phyloP scores from a whole-genome alignment of 768 basidiomycete genomes.

The Rhizopogon salebrosus region DNA sequence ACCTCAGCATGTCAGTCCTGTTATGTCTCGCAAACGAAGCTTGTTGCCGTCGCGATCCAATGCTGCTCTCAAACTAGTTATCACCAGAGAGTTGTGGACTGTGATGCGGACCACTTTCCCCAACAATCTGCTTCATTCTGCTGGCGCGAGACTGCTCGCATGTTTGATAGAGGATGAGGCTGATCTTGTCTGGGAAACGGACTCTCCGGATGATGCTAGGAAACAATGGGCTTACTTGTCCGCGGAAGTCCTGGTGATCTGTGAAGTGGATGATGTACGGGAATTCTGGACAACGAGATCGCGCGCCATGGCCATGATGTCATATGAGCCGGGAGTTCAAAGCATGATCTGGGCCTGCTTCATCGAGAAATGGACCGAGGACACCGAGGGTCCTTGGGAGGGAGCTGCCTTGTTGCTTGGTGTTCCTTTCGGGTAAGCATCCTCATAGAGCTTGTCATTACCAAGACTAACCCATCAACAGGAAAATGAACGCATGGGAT shows the following conservation, averaged over 20 bases:
- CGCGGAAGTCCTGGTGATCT: constrained; percentile 46
- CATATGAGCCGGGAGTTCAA: constrained; percentile 38
- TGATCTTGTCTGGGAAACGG: constrained; percentile 38
- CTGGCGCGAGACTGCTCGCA: constrained; percentile 42
- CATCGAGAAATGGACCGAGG: constrained; percentile 49
- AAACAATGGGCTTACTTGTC: constrained; percentile 58
- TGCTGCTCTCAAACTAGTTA: constrained; percentile 49
- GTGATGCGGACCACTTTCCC: constrained; percentile 40
- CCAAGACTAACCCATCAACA: background rate
- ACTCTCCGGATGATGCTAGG: constrained; percentile 39
- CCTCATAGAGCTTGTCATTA: constrained; percentile 4
- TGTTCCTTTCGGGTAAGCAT: constrained; percentile 58
- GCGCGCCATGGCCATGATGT: constrained; percentile 16
- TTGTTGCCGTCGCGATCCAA: constrained; percentile 26
- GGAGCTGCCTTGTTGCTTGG: constrained; percentile 45
- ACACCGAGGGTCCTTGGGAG: constrained; percentile 46
- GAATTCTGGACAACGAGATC: constrained; percentile 44
- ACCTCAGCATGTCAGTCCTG: constrained; percentile 5
- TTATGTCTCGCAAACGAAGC: constrained; percentile 6
- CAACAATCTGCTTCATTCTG: constrained; percentile 32
- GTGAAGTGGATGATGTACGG: constrained; percentile 41
- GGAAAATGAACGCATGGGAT: constrained; percentile 40
- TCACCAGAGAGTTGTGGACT: constrained; percentile 57
- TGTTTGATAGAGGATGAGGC: constrained; percentile 45
- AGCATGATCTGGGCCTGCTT: constrained; percentile 54